These are phyloP conservation scores for Sanghuangporus baumii DNA, from an alignment of 1,284 basidiomycete species.

Conservation along the genomic window DNA sequence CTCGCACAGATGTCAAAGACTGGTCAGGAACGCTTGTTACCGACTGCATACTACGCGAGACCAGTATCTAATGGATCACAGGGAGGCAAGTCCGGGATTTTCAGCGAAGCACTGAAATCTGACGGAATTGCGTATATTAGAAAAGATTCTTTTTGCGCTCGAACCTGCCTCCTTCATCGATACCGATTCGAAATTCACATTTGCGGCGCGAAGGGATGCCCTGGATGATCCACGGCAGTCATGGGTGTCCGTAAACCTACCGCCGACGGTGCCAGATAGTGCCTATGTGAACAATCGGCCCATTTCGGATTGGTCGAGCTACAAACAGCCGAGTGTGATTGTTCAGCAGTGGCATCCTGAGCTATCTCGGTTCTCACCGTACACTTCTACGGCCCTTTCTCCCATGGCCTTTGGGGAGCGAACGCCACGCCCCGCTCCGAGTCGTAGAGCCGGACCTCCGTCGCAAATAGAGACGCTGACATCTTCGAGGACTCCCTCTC, in stretches of 20 bases:
- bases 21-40: background rate
- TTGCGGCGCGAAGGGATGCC: background rate
- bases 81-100: background rate
- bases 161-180: background rate
- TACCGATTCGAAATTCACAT: constrained; percentile 13
- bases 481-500: background rate
- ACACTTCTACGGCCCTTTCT: constrained; percentile 6
- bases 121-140: background rate
- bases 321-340: constrained; percentile 7
- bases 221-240: background rate
- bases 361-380: constrained; percentile 13
- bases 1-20: background rate
- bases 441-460: background rate
- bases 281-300: background rate
- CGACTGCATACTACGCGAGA: constrained; percentile 2
- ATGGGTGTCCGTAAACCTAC: constrained; percentile 7
- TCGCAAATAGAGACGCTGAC: background rate
- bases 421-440: background rate
- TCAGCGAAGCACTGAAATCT: background rate
- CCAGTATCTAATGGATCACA: background rate
- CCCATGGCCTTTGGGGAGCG: constrained; percentile 5
- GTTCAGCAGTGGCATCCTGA: background rate
- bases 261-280: constrained; percentile 1
- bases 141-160: background rate
- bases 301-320: constrained; percentile 9